Evolutionary conservation across 345 rosid genomes (phyloP), one percentile per base, ranked within the genome.

Genomic region (Gossypioides kirkii): DNA sequence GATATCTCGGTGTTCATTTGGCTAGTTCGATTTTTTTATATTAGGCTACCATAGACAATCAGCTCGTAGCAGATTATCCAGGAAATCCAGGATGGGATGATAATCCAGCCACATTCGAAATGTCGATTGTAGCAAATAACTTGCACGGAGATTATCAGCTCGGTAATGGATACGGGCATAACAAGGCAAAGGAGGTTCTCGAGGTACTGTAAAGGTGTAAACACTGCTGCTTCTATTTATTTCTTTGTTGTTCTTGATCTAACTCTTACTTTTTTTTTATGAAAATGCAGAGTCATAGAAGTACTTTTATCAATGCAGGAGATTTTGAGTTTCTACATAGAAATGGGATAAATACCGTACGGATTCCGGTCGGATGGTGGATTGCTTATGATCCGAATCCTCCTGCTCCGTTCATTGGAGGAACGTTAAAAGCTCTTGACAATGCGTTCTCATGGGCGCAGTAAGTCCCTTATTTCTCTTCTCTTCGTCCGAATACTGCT

Each of bases 311-410:
- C 58, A 88, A 89, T 1, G 23, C 76, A 32, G 96, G 82, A 32
- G 91, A 86, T 81, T 90, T 90, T 83, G 78, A 72, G 10, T 90
- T 88, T 80, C 78, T 90, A 25, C 76, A 82, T 71, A 80, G 81
- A 78, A 88, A 84, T 50, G 89, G 92, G 73, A 83, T 90, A 77
- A 90, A 90, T 73, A 73, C 91, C 2, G 89, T 88, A 74, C 84
- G 96, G 77, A 88, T 90, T 50, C 96, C 96, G 23, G 65, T 90
- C 67, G 92, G 92, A 72, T 90, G 96, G 96, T 90, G 96, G 96
- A 84, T 88, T 83, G 91, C 88, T 74, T 87, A 61, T 69, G 96
- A 90, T 82, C 87, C 89, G 28, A 67, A 83, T 76, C 96, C 96
- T 83, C 96, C 96, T 10, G 77, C 82, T 36, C 92, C 96, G 32